Base-by-base conservation (phyloP, 257 asterid genomes). In the Solanum stenotomum region DNA sequence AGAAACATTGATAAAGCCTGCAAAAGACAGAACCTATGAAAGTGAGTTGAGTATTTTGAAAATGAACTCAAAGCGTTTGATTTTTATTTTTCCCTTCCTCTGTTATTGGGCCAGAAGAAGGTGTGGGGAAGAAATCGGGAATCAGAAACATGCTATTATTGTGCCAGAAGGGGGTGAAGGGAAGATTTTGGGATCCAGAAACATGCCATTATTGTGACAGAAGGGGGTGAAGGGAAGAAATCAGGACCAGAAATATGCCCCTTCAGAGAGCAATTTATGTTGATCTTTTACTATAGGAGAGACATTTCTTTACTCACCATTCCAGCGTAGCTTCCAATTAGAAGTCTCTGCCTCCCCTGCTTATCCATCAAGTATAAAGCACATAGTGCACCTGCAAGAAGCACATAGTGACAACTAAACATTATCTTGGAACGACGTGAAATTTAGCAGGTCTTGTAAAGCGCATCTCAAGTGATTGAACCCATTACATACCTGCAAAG, bases 321-420 rank as follows among this genome's bases (percentile, higher is more conserved):
- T 92, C 99, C 99, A 84, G 93, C 70, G 89, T 96, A 96, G 91
- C 99, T 96, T 91, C 94, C 95, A 87, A 94, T 87, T 14, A 96
- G 95, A 90, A 96, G 98, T 77, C 88, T 91, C 89, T 92, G 92
- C 86, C 99, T 94, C 89, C 98, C 98, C 88, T 91, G 95, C 91
- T 87, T 96, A 91, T 96, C 99, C 95, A 96, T 92, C 81, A 96
- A 91, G 93, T 94, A 96, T 37, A 92, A 93, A 79, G 98, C 99
- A 86, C 91, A 90, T 8, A 94, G 92, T 22, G 98, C 95, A 84
- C 98, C 98, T 96, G 92, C 76, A 91, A 85, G 89, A 20, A 90
- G 74, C 79, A 89, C 40, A 65, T 29, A 44, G 79, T 18, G 74
- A 85, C 87, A 87, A 84, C 87, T 22, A n/a, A 72, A 87, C 77